phyloP scores from a whole-genome alignment of 192 early-diverging fungal genomes.

The Paraglomus occultum region DNA sequence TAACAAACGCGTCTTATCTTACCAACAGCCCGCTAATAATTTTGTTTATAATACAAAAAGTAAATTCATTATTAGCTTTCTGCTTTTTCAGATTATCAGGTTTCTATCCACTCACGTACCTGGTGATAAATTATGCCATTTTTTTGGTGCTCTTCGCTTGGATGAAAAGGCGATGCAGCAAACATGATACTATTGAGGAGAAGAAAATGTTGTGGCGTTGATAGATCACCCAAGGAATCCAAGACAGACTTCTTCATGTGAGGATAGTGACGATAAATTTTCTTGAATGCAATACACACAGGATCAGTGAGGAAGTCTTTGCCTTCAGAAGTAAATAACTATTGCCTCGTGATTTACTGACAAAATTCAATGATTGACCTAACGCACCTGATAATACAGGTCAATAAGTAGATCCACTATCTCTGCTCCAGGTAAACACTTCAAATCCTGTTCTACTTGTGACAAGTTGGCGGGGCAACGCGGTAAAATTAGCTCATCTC shows the following conservation, averaged over 20 bases:
- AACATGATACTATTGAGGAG: conserved; percentile 27
- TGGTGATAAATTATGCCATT: conserved; percentile 20
- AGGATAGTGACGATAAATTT: conserved; percentile 18
- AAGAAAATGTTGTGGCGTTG: conserved; percentile 30
- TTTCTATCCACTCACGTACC: conserved; percentile 9
- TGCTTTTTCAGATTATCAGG: background rate
- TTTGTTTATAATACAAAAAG: background rate
- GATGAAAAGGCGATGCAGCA: conserved; percentile 27
- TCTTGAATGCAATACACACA: background rate
- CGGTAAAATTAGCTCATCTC: conserved; percentile 24
- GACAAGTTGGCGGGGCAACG: conserved; percentile 12
- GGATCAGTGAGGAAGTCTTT: background rate
- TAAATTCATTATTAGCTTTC: too few relatives aligned
- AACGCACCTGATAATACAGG: conserved; percentile 23
- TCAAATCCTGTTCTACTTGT: conserved; percentile 15
- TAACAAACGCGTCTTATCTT: background rate
- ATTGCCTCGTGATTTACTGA: background rate
- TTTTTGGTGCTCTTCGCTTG: background rate
- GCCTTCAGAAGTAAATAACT: background rate
- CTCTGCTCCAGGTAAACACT: conserved; percentile 7
- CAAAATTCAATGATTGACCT: background rate
- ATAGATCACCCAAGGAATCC: conserved; percentile 17
- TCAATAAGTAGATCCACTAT: conserved; percentile 16
- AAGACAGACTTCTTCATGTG: conserved; percentile 21
- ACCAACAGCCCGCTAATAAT: background rate